Base-by-base conservation (phyloP, 768 basidiomycete genomes). In the Phanerodontia chrysosporium region DNA sequence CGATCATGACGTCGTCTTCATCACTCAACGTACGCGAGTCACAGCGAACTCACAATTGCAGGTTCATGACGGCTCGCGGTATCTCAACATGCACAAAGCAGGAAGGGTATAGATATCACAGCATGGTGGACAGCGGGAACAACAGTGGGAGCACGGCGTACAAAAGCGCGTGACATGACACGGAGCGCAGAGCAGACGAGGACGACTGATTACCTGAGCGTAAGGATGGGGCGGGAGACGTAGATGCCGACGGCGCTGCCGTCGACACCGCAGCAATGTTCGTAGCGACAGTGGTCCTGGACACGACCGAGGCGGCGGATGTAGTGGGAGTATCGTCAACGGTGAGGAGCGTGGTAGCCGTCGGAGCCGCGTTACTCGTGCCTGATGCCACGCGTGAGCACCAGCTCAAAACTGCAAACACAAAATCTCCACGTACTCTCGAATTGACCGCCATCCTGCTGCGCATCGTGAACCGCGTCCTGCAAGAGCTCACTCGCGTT, bases 401-500 rank as follows among this genome's bases (percentile, higher is more conserved):
- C 13, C 32, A 13, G 7, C 32, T 13, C 13, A 13, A 35, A 13
- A 6, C 6, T 35, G 13, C 6, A 35, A 7, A 6, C 32, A 35
- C 6, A 13, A 13, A 35, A 35, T 13, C 7, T 6, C 7, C 7
- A 49, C 59, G 16, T 39, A 62, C 63, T 62, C 51, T 58, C 55
- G 51, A 64, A 66, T 1, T 55, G 42, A 16, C 69, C 69, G 29
- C 69, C 70, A 21, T 65, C 54, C 28, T 63, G 46, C 52, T 60
- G 58, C 9, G 74, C 80, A 12, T 58, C 51, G 18, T 66, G 60
- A 6, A 81, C 67, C 13, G 74, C 79, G 1, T 69, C 66, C 36
- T 72, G 67, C 12, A 82, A 62, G 18, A 67, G 61, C n/a, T 75
- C 73, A 2, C 67, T 73, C 1, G 85, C 86, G 62, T 88, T 78